These are phyloP conservation scores for Beta macrorhiza DNA, from an alignment of 179 eudicot genomes.

Conservation along the genomic window DNA sequence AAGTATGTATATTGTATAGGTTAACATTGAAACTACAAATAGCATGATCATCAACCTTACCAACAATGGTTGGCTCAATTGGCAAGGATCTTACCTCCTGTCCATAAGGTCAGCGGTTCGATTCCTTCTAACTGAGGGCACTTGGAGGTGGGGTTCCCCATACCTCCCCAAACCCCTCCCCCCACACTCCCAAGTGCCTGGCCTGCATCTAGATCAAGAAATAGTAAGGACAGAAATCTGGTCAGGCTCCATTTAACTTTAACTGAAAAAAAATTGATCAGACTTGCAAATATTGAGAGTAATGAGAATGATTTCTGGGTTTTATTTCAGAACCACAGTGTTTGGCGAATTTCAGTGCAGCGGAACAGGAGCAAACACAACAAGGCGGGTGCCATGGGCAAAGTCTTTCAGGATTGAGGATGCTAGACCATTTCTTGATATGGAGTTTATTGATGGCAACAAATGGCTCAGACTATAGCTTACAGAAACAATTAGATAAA, in stretches of 20 bases:
- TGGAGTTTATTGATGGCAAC: constrained; percentile 60
- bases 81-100: too few species aligned
- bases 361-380: constrained; percentile 69
- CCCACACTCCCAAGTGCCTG: too few species aligned
- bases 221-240: too few species aligned
- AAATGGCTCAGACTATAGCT: constrained; percentile 66
- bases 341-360: constrained; percentile 74
- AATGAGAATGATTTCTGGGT: neutral
- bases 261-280: too few species aligned
- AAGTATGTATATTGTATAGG: constrained; percentile 25
- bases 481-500: neutral
- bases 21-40: neutral
- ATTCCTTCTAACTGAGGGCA: too few species aligned
- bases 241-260: too few species aligned
- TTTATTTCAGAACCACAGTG: constrained; percentile 51
- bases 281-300: neutral
- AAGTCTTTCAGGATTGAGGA: constrained; percentile 45
- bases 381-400: constrained; percentile 57
- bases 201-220: too few species aligned
- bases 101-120: too few species aligned
- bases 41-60: neutral
- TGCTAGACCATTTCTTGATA: constrained; percentile 53
- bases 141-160: too few species aligned
- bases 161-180: too few species aligned
- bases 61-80: too few species aligned